Evolutionary conservation across 2,329 filamentous ascomycete genomes (phyloP), one percentile per base, ranked within the genome.

Genomic region (Lecanoromycetidae sp.): DNA sequence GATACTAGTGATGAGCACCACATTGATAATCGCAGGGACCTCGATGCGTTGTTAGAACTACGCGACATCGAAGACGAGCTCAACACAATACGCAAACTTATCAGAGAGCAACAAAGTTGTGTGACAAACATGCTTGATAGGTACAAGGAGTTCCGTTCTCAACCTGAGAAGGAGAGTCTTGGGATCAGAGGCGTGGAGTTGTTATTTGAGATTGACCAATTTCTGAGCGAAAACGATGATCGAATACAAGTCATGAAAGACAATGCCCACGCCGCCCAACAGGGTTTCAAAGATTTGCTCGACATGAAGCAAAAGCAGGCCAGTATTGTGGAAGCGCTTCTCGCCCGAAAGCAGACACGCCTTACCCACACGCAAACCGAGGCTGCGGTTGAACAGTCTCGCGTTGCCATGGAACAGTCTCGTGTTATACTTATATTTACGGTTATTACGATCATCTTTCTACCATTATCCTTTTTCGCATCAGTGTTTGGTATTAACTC

Each of bases 241-340:
- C 70, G 74, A 48, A 66, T 74, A 0, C 61, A 62, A 2, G 75
- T 79, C 44, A 80, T 82, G 77, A 64, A 72, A 5, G 65, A 70
- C 29, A 66, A 76, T n/a, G 76, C 78, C 1, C 69, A 73, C 10
- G 64, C 66, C 3, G 78, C 77, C 2, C 68, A 77, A 32, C 76
- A 74, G 37, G 77, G 79, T 52, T 80, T 79, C 52, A 76, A 80
- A 55, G 79, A 79, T 52, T 68, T 82, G 4, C 71, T 81, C 10
- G 76, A 81, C 58, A 78, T 82, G 69, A 77, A 79, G 33, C 77
- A 81, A 57, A 75, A 78, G 13, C 77, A 81, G 55, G 77, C 77
- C 0, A 78, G 81, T 56, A 76, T 82, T 2, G 77, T 80, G 55
- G 78, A 82, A 57, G 76, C 79, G 7, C 72, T 76, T 20, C 72